A percentile compares a stretch with the other conserved stretches of the same genome.
Conservation (phyloP, 176 grass and related monocot genomes). For the Aegilops speltoides region DNA sequence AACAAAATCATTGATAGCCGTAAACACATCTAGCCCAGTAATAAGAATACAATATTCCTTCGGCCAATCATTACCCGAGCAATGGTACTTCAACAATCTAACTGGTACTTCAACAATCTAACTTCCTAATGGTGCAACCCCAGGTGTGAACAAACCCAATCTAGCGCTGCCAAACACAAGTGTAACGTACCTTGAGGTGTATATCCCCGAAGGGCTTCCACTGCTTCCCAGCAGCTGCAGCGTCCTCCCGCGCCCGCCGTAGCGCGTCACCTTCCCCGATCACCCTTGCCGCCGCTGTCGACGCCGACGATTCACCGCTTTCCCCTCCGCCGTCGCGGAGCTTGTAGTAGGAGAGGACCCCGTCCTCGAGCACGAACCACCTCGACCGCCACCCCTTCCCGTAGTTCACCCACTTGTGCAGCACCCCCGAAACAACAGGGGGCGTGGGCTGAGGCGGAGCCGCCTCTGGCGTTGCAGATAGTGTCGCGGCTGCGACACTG, state of each 20-base stretch:
- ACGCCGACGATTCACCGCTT: not conserved
- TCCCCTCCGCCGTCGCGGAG: conserved; percentile 53
- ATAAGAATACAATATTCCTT: conserved; percentile 29
- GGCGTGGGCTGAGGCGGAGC: not conserved
- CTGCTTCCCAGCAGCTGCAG: conserved; percentile 44
- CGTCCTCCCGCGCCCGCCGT: conserved; percentile 30
- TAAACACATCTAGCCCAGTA: conserved; percentile 25
- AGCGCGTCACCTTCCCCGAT: conserved; percentile 59
- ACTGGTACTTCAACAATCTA: conserved; percentile 16
- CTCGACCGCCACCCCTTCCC: conserved; percentile 87
- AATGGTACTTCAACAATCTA: conserved; percentile 28
- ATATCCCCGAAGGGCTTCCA: conserved; percentile 93
- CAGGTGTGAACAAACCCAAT: conserved; percentile 18
- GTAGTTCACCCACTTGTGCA: conserved; percentile 99
- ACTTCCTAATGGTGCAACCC: conserved; percentile 6
- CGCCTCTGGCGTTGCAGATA: not conserved
- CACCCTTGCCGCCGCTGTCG: conserved; percentile 45
- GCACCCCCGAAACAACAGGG: conserved; percentile 46
- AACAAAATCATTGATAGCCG: not conserved
- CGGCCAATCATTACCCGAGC: conserved; percentile 42
- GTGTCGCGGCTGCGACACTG: conserved; percentile 18
- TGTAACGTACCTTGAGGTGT: conserved; percentile 80
- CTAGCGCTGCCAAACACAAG: conserved; percentile 3
- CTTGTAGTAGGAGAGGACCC: conserved; percentile 93
- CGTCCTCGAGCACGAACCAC: conserved; percentile 86